Percentiles rank a stretch among this genome's conserved stretches.
Conservation (phyloP, 495 filamentous ascomycete species). For the Penicillium canescens region DNA sequence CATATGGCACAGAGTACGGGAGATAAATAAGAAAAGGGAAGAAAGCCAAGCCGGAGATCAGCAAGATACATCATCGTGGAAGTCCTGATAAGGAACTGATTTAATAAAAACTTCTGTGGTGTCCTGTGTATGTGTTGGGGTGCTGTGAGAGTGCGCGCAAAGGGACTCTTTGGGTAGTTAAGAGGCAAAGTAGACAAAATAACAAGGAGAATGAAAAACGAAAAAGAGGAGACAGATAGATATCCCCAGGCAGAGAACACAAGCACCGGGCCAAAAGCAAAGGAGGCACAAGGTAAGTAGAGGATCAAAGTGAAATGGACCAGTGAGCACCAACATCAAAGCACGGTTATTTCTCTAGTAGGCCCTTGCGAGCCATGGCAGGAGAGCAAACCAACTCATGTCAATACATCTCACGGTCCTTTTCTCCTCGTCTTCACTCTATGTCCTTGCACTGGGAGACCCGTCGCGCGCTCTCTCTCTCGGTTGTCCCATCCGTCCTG, state of each 20-base stretch:
- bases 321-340: not conserved
- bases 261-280: constrained; percentile 11
- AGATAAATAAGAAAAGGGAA: constrained; percentile 8
- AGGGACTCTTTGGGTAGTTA: constrained; percentile 35
- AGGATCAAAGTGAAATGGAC: constrained; percentile 9
- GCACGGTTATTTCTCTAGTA: constrained; percentile 2
- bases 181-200: constrained; percentile 33
- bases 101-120: constrained; percentile 29
- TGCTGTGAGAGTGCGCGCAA: constrained; percentile 34
- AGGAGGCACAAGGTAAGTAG: constrained; percentile 9
- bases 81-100: constrained; percentile 34
- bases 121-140: constrained; percentile 31
- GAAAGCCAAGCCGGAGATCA: constrained; percentile 25
- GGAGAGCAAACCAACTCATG: constrained; percentile 7
- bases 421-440: constrained; percentile 6
- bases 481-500: constrained; percentile 25
- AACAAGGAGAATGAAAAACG: constrained; percentile 32
- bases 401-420: constrained; percentile 11
- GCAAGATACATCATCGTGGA: constrained; percentile 27
- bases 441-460: constrained; percentile 17
- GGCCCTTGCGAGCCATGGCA: constrained; percentile 13
- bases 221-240: constrained; percentile 17
- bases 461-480: constrained; percentile 19
- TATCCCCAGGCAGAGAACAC: constrained; percentile 13
- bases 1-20: constrained; percentile 26